Conservation (phyloP, 129 eudicot genomes). For the Ambrosia trifida region DNA sequence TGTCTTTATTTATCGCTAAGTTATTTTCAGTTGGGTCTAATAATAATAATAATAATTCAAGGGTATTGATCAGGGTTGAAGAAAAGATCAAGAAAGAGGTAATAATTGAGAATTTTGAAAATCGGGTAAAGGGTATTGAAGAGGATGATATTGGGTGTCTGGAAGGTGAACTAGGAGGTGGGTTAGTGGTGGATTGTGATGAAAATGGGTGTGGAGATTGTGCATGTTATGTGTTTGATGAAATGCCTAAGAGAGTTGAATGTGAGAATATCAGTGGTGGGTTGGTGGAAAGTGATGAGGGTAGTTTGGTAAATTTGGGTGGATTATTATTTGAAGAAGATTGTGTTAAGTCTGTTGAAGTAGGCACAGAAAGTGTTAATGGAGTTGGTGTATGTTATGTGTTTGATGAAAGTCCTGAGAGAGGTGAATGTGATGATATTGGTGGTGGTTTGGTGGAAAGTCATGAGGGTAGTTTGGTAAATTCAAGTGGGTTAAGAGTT, state of each 20-base stretch:
- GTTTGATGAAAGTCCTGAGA: conserved; percentile 30
- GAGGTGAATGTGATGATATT: conserved; percentile 1
- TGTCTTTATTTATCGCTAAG: conserved; percentile 41
- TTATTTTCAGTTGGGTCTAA: conserved; percentile 37
- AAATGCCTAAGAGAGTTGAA: conserved; percentile 19
- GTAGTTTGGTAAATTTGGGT: not conserved
- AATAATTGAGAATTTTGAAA: conserved; percentile 16
- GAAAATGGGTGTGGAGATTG: conserved; percentile 34
- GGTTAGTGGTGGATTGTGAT: conserved; percentile 21
- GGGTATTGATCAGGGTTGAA: conserved; percentile 11
- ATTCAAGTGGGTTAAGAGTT: conserved; percentile 4
- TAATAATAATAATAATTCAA: conserved; percentile 14
- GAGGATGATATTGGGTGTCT: conserved; percentile 12
- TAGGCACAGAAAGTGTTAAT: conserved; percentile 35
- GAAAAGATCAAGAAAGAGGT: conserved; percentile 21
- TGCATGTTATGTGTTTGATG: conserved; percentile 22
- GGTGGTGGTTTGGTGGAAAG: conserved; percentile 17
- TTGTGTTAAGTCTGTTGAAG: conserved; percentile 9
- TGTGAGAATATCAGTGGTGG: not conserved
- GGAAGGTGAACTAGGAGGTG: conserved; percentile 30
- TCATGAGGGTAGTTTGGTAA: conserved; percentile 15
- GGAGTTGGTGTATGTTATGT: conserved; percentile 19
- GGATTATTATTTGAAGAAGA: conserved; percentile 16
- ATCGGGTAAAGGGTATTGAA: conserved; percentile 16
- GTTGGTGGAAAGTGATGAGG: conserved; percentile 23